These are phyloP conservation scores for Fusarium transvaalense DNA, from an alignment of 2,329 filamentous ascomycete species.

Conservation along the genomic window DNA sequence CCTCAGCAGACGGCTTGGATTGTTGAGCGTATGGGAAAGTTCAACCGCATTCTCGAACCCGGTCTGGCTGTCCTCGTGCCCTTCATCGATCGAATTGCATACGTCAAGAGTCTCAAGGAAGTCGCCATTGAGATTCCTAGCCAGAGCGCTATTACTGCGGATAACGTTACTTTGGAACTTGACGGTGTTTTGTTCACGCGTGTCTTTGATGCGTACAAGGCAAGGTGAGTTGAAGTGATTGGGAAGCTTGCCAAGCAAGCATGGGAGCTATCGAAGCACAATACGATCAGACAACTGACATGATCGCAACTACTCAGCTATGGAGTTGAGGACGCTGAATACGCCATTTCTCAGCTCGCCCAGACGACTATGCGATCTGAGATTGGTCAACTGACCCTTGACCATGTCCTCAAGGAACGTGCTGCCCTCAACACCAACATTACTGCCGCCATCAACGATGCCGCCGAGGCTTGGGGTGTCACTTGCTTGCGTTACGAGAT, in stretches of 20 bases:
- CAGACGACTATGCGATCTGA: slow-evolving; percentile 99
- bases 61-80: slow-evolving; percentile 90
- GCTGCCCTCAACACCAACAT: slow-evolving; percentile 97
- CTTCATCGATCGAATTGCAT: slow-evolving; percentile 94
- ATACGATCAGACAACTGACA: slow-evolving; percentile 17
- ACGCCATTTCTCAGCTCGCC: slow-evolving; percentile 96
- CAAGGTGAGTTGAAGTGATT: slow-evolving; percentile 70
- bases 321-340: slow-evolving; percentile 97
- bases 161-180: slow-evolving; percentile 96
- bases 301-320: slow-evolving; percentile 71
- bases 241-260: background rate
- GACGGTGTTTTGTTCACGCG: slow-evolving; percentile 96
- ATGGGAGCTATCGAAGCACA: background rate
- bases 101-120: slow-evolving; percentile 98
- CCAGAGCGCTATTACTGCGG: slow-evolving; percentile 97
- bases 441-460: slow-evolving; percentile 98
- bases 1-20: slow-evolving; percentile 99
- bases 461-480: slow-evolving; percentile 96
- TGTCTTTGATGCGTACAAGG: slow-evolving; percentile 98
- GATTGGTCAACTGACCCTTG: slow-evolving; percentile 94
- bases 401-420: slow-evolving; percentile 97
- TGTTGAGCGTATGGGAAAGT: slow-evolving; percentile 99
- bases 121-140: slow-evolving; percentile 95
- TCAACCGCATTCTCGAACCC: slow-evolving; percentile 91
- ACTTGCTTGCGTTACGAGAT: slow-evolving; percentile 98